Conservation (phyloP, 306 rosid genomes). For the Dicorynia guianensis region DNA sequence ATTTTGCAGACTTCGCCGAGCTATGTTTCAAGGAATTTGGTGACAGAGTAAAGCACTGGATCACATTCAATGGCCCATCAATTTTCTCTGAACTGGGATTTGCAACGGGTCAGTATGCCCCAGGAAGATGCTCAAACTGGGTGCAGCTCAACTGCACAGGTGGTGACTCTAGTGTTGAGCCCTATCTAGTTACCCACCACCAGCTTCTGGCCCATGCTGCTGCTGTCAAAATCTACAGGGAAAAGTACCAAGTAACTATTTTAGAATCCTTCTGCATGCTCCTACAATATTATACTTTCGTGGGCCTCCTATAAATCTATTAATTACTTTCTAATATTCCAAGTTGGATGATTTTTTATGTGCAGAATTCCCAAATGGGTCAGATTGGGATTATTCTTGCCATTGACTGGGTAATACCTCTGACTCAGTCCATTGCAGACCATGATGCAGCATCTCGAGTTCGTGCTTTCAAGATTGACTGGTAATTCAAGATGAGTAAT, state of each 20-base stretch:
- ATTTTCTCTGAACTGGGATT: conserved; percentile 20
- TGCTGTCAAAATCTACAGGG: conserved; percentile 44
- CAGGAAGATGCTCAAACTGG: conserved; percentile 52
- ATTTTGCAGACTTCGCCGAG: conserved; percentile 51
- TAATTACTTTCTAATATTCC: too few species aligned
- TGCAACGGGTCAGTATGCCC: conserved; percentile 34
- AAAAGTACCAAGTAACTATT: conserved; percentile 44
- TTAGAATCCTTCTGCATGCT: too few species aligned
- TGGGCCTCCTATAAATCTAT: too few species aligned
- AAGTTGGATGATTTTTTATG: not conserved
- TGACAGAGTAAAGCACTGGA: conserved; percentile 55
- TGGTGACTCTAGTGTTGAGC: conserved; percentile 52
- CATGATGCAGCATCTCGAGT: too few species aligned
- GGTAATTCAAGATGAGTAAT: too few species aligned
- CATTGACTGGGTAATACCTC: too few species aligned
- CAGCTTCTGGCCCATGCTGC: conserved; percentile 55
- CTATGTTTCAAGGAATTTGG: conserved; percentile 53
- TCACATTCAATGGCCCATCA: conserved; percentile 52
- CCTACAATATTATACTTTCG: too few species aligned
- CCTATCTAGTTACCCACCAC: conserved; percentile 48
- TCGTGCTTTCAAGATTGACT: too few species aligned
- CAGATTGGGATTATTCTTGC: conserved; percentile 44
- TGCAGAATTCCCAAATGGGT: conserved; percentile 44
- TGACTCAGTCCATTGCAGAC: too few species aligned
- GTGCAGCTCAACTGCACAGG: conserved; percentile 27